These are phyloP conservation scores for Hypoxylon sp. DNA, from an alignment of 2,329 filamentous ascomycete species.

Conservation along the genomic window DNA sequence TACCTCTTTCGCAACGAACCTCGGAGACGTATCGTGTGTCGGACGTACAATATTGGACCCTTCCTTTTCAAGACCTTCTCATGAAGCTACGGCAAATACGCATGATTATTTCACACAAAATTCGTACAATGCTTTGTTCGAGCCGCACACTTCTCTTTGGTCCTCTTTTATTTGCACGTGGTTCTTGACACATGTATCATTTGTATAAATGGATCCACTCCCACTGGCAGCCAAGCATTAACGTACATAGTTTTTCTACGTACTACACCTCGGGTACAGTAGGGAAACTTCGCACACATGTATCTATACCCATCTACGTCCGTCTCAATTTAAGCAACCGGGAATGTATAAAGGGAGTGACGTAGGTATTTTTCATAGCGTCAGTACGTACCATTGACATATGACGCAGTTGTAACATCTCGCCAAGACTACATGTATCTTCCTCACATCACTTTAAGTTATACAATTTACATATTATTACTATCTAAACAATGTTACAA, in stretches of 20 bases:
- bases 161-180: not conserved
- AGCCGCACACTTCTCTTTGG: not conserved
- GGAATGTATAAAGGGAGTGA: conserved; percentile 1
- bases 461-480: too few relatives aligned
- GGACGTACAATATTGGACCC: conserved; percentile 22
- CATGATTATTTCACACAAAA: not conserved
- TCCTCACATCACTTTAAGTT: too few relatives aligned
- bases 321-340: not conserved
- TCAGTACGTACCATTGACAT: not conserved
- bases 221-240: not conserved
- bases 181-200: conserved; percentile 1
- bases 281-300: too few relatives aligned
- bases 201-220: not conserved
- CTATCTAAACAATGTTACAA: too few relatives aligned
- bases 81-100: not conserved
- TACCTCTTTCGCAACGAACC: conserved; percentile 29
- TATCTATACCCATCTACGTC: too few relatives aligned
- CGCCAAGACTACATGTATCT: not conserved
- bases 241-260: conserved; percentile 1
- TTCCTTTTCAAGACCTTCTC: conserved; percentile 74
- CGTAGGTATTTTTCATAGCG: not conserved
- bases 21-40: conserved; percentile 14
- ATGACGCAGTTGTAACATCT: not conserved
- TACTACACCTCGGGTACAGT: too few relatives aligned
- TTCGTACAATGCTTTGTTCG: not conserved